Evolutionary conservation across 495 filamentous ascomycete genomes (phyloP).

Genomic region (Talaromyces nanjingensis): DNA sequence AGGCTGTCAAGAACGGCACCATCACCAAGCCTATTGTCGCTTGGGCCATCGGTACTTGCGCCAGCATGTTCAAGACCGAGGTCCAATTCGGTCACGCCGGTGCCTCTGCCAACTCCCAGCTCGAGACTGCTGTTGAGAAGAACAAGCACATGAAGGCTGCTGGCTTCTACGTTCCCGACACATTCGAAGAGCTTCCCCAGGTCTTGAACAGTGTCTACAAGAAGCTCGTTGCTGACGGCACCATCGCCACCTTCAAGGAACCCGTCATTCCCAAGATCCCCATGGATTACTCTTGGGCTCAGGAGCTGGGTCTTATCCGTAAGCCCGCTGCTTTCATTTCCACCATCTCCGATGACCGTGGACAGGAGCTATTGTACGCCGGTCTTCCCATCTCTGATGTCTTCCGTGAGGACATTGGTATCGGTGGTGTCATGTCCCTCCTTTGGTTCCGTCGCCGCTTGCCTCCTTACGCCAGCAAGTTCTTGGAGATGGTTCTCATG

Average conservation of each 20-base stretch:
- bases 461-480: conserved; percentile 92
- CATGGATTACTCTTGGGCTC: conserved; percentile 99
- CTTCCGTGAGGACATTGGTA: conserved; percentile 97
- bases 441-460: conserved; percentile 99
- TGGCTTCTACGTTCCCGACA: conserved; percentile 88
- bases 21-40: conserved; percentile 98
- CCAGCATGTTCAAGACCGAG: conserved; percentile 99
- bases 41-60: conserved; percentile 98
- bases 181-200: conserved; percentile 89
- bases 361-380: conserved; percentile 96
- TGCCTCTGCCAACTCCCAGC: conserved; percentile 96
- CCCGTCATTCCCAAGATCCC: conserved; percentile 96
- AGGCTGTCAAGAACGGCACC: conserved; percentile 85
- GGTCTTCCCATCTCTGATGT: conserved; percentile 99
- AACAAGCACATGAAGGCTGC: conserved; percentile 94
- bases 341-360: conserved; percentile 99
- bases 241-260: conserved; percentile 78
- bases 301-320: conserved; percentile 97
- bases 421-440: conserved; percentile 98
- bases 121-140: conserved; percentile 94
- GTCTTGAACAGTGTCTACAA: conserved; percentile 75
- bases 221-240: conserved; percentile 72
- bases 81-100: conserved; percentile 99
- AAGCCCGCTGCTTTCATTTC: conserved; percentile 99
- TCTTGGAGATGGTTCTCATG: conserved; percentile 99